Base-by-base conservation (phyloP, 768 basidiomycete genomes). In the Rickenella mellea region DNA sequence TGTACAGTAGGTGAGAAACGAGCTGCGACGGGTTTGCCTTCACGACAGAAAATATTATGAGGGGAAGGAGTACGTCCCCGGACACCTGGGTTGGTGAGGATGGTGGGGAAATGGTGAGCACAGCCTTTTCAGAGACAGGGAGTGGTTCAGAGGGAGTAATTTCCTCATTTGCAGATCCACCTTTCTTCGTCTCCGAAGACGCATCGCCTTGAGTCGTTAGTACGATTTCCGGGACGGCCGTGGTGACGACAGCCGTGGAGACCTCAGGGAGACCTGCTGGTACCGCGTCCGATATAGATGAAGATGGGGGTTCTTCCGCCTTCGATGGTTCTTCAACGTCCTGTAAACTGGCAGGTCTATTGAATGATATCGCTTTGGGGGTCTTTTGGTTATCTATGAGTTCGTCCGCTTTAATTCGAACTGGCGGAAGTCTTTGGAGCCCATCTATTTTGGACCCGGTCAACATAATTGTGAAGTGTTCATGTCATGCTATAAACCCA, bases 1-100 rank as follows among this genome's bases (percentile, higher is more conserved):
- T 70, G 64, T 72, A 72, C 45, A 82, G 62, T 47, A 93, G 55
- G 64, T 81, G 71, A 69, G 49, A 92, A 67, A 73, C 73, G 0
- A 98, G 72, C 44, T 78, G 80, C 1, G 79, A 69, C 1, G 96
- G 94, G 56, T 98, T 97, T 10, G 87, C 71, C 59, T 89, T 90
- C 53, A 97, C 92, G 30, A 96, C 89, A 1, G 91, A 79, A 55
- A 84, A 96, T 37, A 97, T 99, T 58, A 97, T 80, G 46, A 98
- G 63, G 0, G 94, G 94, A 12, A 99, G 73, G 28, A 99, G 80
- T 30, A 96, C 73, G 54, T 97, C 94, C 1, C 90, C 88, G 0
- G 83, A 86, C 4, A 85, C 77, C 4, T 74, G 76, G 1, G 75
- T 79, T 9, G 64, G 59, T 30, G 50, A 52, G 40, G 59, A 22